Conservation (phyloP, 148 eudicot species). For the Linanthus parryae region DNA sequence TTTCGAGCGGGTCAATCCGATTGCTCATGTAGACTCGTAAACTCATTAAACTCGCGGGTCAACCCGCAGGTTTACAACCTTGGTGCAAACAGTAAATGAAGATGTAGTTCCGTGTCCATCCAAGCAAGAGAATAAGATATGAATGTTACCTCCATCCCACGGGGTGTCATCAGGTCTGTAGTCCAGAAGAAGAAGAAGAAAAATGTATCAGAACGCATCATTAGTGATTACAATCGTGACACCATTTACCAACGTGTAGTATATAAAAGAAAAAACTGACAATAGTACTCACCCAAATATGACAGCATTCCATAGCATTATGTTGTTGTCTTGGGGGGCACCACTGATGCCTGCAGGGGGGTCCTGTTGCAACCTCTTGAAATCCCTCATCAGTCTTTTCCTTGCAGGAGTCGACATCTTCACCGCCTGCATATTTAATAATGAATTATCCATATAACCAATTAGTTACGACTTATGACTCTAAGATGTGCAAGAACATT, state of each 20-base stretch:
- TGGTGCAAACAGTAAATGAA: too few species aligned
- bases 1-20: too few species aligned
- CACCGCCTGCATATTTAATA: conserved; percentile 11
- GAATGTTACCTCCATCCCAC: conserved; percentile 44
- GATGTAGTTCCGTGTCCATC: too few species aligned
- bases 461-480: too few species aligned
- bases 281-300: conserved; percentile 36
- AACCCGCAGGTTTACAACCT: too few species aligned
- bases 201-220: conserved; percentile 9
- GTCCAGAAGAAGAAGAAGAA: conserved; percentile 14
- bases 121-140: not conserved
- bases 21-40: too few species aligned
- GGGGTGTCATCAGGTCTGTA: conserved; percentile 55
- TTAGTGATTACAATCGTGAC: not conserved
- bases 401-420: conserved; percentile 48
- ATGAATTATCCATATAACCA: not conserved
- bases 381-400: conserved; percentile 50
- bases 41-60: too few species aligned
- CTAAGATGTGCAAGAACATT: too few species aligned
- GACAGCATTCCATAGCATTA: conserved; percentile 49
- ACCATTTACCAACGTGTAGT: not conserved
- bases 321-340: conserved; percentile 47
- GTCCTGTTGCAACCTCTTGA: conserved; percentile 47
- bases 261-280: not conserved
- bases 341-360: conserved; percentile 53